Evolutionary conservation across 371 early-diverging fungal genomes (phyloP), one percentile per base, ranked within the genome.

Genomic region (Mucor velutinosus): DNA sequence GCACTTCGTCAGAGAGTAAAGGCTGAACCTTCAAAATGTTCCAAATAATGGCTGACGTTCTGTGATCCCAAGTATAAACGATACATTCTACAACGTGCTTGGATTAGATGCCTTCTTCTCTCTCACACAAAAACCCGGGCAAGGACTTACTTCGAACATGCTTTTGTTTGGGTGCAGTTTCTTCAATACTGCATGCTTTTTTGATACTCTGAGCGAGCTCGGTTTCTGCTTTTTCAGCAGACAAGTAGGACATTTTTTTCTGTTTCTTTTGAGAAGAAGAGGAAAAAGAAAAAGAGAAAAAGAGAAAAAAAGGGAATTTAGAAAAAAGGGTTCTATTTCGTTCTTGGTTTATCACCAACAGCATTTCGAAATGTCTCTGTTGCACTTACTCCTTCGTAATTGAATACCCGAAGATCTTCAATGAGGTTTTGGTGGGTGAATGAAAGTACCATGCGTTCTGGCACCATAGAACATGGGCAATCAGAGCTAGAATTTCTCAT

Each of bases 111-210:
- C 8, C 15, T 49, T 17, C 8, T 39, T 23, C n/a, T 23, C 6
- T 2, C 37, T 4, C 41, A 17, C 41, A 41, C 41, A 17, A 0
- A 41, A 41, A 21, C 41, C 64, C 64, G 56, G 39, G 62, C 21
- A 32, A 23, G 19, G 29, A 77, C 87, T 72, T 89, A 90, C 91
- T 90, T 82, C 94, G 79, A 55, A 97, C 98, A 79, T 98, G 99
- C 82, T 98, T 98, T 75, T 97, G 97, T 79, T 98, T 98, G 64
- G 99, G 99, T 14, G 99, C 94, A 14, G 92, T 88, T 78, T 98
- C 98, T 56, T 97, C 97, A 29, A 83, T 67, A 58, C 89, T 90
- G 15, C 94, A 92, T 15, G 97, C 97, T 82, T 98, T 98, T 72
- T 91, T 94, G 64, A 97, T 94, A 75, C 93, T 90, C 39, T 84